These are phyloP conservation scores for Thermoascus crustaceus DNA, from an alignment of 2,329 filamentous ascomycete genomes.

Conservation along the genomic window DNA sequence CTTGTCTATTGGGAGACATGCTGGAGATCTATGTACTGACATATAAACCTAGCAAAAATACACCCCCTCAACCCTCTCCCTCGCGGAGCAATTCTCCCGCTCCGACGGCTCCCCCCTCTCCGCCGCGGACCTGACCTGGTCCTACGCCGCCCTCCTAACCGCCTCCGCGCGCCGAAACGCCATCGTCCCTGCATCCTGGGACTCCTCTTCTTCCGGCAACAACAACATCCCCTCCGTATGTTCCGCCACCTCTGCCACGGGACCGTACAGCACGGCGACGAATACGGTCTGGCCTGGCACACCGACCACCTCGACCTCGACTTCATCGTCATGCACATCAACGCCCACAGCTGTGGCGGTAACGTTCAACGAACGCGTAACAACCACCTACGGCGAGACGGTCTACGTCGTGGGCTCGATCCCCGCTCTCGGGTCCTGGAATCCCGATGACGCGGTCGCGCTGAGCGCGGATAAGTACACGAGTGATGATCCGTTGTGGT, in stretches of 20 bases:
- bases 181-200: constrained; percentile 17
- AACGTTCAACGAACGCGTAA: constrained; percentile 53
- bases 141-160: constrained; percentile 32
- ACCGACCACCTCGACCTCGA: constrained; percentile 2
- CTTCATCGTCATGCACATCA: constrained; percentile 12
- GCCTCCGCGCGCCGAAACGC: constrained; percentile 14
- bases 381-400: constrained; percentile 54
- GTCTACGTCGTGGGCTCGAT: constrained; percentile 58
- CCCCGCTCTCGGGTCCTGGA: constrained; percentile 55
- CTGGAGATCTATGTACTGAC: neutral
- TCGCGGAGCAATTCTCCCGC: constrained; percentile 32
- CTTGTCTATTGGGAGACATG: too few species aligned
- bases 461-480: constrained; percentile 56
- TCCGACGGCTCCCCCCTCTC: constrained; percentile 26
- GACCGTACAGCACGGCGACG: constrained; percentile 18
- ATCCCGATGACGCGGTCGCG: constrained; percentile 45
- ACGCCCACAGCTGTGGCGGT: constrained; percentile 45
- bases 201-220: constrained; percentile 8
- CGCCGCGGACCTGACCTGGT: constrained; percentile 35
- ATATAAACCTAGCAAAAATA: constrained; percentile 14
- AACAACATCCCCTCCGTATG: constrained; percentile 15
- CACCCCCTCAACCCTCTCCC: constrained; percentile 15
- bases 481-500: constrained; percentile 54
- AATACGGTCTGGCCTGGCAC: constrained; percentile 15
- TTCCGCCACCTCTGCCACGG: constrained; percentile 17